Evolutionary conservation across 345 rosid genomes (phyloP).

Genomic region (Bruguiera parviflora): DNA sequence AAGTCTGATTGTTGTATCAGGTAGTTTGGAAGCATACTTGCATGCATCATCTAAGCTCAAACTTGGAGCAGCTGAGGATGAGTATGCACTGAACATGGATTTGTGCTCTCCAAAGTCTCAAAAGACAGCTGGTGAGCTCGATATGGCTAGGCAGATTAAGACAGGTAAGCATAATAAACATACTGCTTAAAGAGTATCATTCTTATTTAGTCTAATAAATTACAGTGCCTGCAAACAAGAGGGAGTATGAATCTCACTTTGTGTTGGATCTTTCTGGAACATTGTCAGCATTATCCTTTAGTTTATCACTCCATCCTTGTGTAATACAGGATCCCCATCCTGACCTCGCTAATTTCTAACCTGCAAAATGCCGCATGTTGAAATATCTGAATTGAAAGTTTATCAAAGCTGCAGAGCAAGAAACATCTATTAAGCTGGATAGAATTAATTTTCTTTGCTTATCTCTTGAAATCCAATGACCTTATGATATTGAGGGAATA

Average conservation of each 20-base stretch:
- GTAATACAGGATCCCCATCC: neutral
- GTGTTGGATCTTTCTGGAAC: too few relatives aligned
- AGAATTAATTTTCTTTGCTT: neutral
- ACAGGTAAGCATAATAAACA: constrained; percentile 51
- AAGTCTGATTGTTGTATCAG: constrained; percentile 39
- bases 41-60: constrained; percentile 77
- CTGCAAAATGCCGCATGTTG: neutral
- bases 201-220: too few relatives aligned
- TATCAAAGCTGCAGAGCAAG: too few relatives aligned
- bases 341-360: neutral
- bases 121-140: constrained; percentile 44
- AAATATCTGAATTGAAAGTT: too few relatives aligned
- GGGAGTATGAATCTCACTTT: too few relatives aligned
- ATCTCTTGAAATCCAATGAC: too few relatives aligned
- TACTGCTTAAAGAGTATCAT: neutral
- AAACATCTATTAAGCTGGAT: neutral
- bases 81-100: constrained; percentile 34
- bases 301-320: neutral
- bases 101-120: constrained; percentile 36
- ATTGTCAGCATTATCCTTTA: too few relatives aligned
- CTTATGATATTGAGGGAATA: too few relatives aligned
- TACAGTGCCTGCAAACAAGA: too few relatives aligned
- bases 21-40: constrained; percentile 68
- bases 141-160: constrained; percentile 57
- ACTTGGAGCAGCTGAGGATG: constrained; percentile 68